These are phyloP conservation scores for Cystofilobasidium capitatum DNA, from an alignment of 768 basidiomycete genomes.

Conservation along the genomic window DNA sequence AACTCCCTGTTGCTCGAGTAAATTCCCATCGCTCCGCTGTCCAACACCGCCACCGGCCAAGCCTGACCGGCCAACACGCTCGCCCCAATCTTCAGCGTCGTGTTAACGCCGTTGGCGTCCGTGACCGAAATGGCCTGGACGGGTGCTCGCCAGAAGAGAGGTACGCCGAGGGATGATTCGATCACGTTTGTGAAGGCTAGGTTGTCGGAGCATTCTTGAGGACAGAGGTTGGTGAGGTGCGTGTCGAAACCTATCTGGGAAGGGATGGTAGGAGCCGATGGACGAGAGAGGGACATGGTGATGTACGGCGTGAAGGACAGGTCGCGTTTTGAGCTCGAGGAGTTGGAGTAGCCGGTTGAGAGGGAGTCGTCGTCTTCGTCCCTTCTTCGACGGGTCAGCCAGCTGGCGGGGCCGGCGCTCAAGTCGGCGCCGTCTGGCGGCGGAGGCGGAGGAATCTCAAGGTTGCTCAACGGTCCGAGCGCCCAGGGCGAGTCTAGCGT, in stretches of 20 bases:
- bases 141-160: slow-evolving; percentile 18
- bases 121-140: slow-evolving; percentile 10
- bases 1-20: slow-evolving; percentile 10
- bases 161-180: slow-evolving; percentile 16
- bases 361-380: background rate
- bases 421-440: background rate
- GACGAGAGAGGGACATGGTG: slow-evolving; percentile 14
- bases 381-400: background rate
- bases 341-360: background rate
- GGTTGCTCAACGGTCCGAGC: slow-evolving; percentile 18
- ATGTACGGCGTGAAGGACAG: slow-evolving; percentile 12
- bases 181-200: slow-evolving; percentile 13
- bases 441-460: slow-evolving; percentile 13
- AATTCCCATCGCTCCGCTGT: slow-evolving; percentile 22
- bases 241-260: slow-evolving; percentile 19
- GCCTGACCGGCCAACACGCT: slow-evolving; percentile 11
- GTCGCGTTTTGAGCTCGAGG: background rate
- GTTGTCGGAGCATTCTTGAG: background rate
- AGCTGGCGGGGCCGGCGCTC: background rate
- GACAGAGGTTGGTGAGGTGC: slow-evolving; percentile 17
- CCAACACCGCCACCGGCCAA: slow-evolving; percentile 23
- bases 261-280: slow-evolving; percentile 10
- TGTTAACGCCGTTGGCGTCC: slow-evolving; percentile 7
- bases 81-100: background rate
- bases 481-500: background rate